These are phyloP conservation scores for Monosporascus sp. DNA, from an alignment of 2,329 filamentous ascomycete species.

Conservation along the genomic window DNA sequence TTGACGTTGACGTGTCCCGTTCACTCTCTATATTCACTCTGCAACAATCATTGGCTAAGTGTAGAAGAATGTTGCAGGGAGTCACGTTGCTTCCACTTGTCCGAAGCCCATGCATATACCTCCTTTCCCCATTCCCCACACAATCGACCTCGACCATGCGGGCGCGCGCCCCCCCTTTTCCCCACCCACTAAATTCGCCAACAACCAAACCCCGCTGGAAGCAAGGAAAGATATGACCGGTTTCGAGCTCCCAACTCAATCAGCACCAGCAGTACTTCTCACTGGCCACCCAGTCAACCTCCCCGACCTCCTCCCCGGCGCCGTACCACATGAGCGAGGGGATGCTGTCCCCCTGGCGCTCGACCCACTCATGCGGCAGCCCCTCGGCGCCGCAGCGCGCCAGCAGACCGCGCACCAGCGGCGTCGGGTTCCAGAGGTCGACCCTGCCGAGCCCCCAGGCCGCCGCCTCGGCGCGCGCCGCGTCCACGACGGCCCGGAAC, in stretches of 20 bases:
- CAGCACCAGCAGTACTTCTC: constrained; percentile 78
- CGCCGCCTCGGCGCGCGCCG: constrained; percentile 65
- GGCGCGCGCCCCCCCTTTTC: no score
- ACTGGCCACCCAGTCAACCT: constrained; percentile 67
- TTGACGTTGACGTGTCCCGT: no score
- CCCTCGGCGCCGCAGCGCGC: constrained; percentile 29
- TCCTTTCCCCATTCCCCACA: no score
- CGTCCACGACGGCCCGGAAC: constrained; percentile 57
- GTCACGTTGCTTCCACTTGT: no score
- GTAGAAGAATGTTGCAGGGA: no score
- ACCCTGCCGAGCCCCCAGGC: constrained; percentile 67
- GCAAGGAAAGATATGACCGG: no score
- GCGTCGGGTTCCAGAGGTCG: constrained; percentile 77
- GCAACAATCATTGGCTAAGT: no score
- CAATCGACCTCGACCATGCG: no score
- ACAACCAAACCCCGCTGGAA: no score
- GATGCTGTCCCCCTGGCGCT: constrained; percentile 62
- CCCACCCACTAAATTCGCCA: no score
- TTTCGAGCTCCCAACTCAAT: constrained; percentile 9
- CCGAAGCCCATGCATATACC: no score
- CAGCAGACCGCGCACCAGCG: constrained; percentile 43
- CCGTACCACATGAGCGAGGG: constrained; percentile 69
- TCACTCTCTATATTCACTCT: no score
- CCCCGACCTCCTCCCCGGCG: constrained; percentile 36
- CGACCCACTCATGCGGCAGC: constrained; percentile 44